Conservation (phyloP, 495 filamentous ascomycete species). For the Jackrogersella minutella region DNA sequence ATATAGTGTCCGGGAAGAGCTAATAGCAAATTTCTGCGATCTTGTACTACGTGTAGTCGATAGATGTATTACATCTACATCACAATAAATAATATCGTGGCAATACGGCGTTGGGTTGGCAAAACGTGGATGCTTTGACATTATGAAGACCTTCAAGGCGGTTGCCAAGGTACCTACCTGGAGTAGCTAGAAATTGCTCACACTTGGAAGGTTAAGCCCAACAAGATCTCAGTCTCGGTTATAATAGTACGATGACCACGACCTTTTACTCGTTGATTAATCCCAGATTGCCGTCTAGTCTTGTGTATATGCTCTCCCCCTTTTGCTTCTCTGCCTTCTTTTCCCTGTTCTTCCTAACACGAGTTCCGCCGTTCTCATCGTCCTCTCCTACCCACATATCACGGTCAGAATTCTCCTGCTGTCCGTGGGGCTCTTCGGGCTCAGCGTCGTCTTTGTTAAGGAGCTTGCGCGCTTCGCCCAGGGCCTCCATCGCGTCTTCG, state of each 20-base stretch:
- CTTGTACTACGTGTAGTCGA: neutral
- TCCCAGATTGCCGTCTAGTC: conserved; percentile 56
- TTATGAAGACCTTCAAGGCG: neutral
- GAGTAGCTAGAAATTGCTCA: neutral
- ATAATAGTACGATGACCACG: conserved; percentile 3
- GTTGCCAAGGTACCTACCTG: neutral
- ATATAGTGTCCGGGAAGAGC: conserved; percentile 65
- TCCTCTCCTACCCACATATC: conserved; percentile 48
- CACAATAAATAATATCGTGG: conserved; percentile 17
- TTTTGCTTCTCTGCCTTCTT: conserved; percentile 38
- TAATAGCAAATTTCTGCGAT: neutral
- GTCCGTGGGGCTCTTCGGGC: conserved; percentile 17
- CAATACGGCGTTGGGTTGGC: conserved; percentile 27
- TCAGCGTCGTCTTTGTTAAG: conserved; percentile 36
- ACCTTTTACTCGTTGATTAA: conserved; percentile 45
- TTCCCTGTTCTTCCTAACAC: conserved; percentile 40
- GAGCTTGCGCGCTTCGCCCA: conserved; percentile 51
- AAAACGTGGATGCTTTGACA: conserved; percentile 19
- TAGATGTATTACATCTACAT: neutral
- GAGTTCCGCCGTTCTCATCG: conserved; percentile 31
- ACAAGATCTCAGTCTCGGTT: conserved; percentile 3
- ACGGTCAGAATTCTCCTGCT: conserved; percentile 37
- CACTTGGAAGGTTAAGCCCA: neutral
- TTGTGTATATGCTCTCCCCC: conserved; percentile 49
- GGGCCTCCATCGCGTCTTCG: conserved; percentile 51